Percentiles rank a stretch among this genome's conserved stretches.
These are phyloP conservation scores for Cryptomeria japonica DNA, from an alignment of 75 land plant genomes.

Conservation along the genomic window DNA sequence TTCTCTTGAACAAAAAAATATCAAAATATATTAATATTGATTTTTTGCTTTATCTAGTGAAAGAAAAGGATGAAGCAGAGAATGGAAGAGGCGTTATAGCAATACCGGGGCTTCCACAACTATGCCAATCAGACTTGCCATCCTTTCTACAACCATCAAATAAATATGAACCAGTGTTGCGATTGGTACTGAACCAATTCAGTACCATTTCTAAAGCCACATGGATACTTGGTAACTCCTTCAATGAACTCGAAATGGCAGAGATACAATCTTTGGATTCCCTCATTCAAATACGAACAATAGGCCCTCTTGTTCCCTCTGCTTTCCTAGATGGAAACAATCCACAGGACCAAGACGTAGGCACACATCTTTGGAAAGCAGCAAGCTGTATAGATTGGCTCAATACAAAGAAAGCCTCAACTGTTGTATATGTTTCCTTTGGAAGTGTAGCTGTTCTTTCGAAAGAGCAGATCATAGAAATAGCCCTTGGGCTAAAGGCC, in stretches of 20 bases:
- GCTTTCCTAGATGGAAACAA: too few species aligned
- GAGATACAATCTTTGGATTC: not conserved
- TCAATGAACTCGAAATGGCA: conserved; percentile 25
- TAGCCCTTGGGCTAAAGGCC: not conserved
- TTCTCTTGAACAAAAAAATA: too few species aligned
- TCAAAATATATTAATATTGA: too few species aligned
- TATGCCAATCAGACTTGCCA: conserved; percentile 51
- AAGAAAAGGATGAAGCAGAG: too few species aligned
- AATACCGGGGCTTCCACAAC: conserved; percentile 45
- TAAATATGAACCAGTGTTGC: not conserved
- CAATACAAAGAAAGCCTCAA: too few species aligned
- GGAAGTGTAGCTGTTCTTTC: conserved; percentile 36
- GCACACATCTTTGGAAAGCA: too few species aligned
- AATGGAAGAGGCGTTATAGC: not conserved
- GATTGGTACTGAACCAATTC: not conserved
- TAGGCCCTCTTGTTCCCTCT: not conserved
- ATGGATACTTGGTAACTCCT: conserved; percentile 56
- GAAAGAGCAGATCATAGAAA: conserved; percentile 25
- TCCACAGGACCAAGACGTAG: too few species aligned
- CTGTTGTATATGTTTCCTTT: conserved; percentile 17
- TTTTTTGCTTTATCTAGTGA: too few species aligned
- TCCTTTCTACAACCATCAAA: conserved; percentile 43
- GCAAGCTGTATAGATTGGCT: too few species aligned
- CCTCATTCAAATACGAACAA: too few species aligned
- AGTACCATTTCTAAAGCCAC: conserved; percentile 31